A percentile compares a stretch with the other conserved stretches of the same genome.
phyloP scores from a whole-genome alignment of 805 yeast genomes.

The Cyberlindnera samutprakarnensis region DNA sequence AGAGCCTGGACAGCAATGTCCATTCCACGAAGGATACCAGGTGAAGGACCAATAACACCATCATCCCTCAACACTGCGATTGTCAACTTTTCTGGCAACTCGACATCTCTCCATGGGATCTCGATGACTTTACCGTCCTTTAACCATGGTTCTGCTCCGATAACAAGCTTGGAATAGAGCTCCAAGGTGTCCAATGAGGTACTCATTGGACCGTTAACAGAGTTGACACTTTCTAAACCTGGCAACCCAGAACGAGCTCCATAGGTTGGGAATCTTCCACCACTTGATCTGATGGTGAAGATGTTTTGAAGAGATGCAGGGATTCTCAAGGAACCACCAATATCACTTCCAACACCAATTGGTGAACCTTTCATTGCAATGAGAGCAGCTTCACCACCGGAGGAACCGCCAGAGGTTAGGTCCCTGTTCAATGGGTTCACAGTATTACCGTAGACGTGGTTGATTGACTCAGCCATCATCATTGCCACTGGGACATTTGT shows the following conservation, averaged over 20 bases:
- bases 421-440: slow-evolving; percentile 36
- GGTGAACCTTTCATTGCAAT: slow-evolving; percentile 37
- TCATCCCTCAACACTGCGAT: slow-evolving; percentile 37
- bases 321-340: slow-evolving; percentile 44
- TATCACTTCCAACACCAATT: slow-evolving; percentile 48
- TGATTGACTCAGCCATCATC: slow-evolving; percentile 41
- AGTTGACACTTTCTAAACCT: slow-evolving; percentile 27
- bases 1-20: slow-evolving; percentile 24
- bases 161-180: slow-evolving; percentile 23
- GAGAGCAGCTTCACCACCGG: slow-evolving; percentile 49
- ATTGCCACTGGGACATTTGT: slow-evolving; percentile 47
- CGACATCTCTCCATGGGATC: slow-evolving; percentile 34
- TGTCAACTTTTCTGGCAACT: slow-evolving; percentile 29
- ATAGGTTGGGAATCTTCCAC: slow-evolving; percentile 34
- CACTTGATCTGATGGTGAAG: slow-evolving; percentile 37
- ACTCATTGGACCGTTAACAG: slow-evolving; percentile 44
- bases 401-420: slow-evolving; percentile 44
- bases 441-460: slow-evolving; percentile 39
- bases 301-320: slow-evolving; percentile 38
- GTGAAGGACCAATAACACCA: slow-evolving; percentile 38
- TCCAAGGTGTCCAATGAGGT: slow-evolving; percentile 31
- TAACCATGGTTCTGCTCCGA: slow-evolving; percentile 33
- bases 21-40: slow-evolving; percentile 42
- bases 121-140: slow-evolving; percentile 33
- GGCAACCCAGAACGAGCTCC: slow-evolving; percentile 18